A percentile compares a stretch with the other conserved stretches of the same genome.
phyloP scores from a whole-genome alignment of 331 rosid genomes.

The Acacia concinna region DNA sequence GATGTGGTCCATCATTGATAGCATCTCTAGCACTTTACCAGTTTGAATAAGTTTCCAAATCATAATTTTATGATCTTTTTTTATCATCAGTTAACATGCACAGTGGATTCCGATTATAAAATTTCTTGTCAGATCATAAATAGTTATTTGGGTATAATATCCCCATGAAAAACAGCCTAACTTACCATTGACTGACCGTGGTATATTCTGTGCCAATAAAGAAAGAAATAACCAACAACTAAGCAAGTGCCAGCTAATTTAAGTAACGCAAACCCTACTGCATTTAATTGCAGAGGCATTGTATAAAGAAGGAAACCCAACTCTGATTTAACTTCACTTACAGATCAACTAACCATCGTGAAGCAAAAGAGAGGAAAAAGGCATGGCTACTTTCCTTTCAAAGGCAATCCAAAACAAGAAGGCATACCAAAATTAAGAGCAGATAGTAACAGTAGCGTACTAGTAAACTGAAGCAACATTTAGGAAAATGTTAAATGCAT shows the following conservation, averaged over 20 bases:
- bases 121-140: not conserved
- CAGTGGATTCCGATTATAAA: not conserved
- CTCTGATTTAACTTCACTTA: not conserved
- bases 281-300: not conserved
- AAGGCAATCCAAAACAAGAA: not conserved
- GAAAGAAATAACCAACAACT: not conserved
- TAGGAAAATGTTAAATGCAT: not conserved
- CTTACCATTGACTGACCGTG: not conserved
- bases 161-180: not conserved
- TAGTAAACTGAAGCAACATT: not conserved
- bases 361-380: not conserved
- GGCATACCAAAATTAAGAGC: not conserved
- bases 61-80: not conserved
- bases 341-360: not conserved
- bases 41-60: not conserved
- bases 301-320: not conserved
- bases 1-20: not conserved
- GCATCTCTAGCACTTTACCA: not conserved
- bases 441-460: not conserved
- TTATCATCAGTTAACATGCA: not conserved
- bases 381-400: not conserved
- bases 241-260: constrained; percentile 3
- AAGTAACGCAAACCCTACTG: not conserved
- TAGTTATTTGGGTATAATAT: not conserved
- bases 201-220: not conserved